These are phyloP conservation scores for Gracilaria domingensis DNA, from an alignment of 23 red algal species.

Conservation along the genomic window DNA sequence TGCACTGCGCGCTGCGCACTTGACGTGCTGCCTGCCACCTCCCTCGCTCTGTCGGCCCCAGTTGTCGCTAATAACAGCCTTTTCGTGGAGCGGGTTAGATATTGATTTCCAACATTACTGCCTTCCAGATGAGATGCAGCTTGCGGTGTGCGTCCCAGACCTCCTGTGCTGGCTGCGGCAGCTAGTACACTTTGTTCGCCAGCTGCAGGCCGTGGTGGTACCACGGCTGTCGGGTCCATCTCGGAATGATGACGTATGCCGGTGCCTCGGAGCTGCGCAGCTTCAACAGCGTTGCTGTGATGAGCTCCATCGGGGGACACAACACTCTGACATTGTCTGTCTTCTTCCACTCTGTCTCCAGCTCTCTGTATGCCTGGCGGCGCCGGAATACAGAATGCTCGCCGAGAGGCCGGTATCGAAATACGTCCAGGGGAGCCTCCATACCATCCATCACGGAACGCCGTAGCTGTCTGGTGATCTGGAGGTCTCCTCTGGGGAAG, in stretches of 20 bases:
- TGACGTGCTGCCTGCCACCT: not conserved
- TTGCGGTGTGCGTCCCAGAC: not conserved
- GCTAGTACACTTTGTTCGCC: not conserved
- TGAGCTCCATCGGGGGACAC: slow-evolving; percentile 33
- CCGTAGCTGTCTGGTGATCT: not conserved
- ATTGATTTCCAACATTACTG: not conserved
- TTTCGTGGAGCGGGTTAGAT: not conserved
- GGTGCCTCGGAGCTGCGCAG: slow-evolving; percentile 3
- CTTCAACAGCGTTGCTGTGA: slow-evolving; percentile 34
- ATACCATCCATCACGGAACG: slow-evolving; percentile 11
- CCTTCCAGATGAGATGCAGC: not conserved
- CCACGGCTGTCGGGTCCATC: slow-evolving; percentile 25
- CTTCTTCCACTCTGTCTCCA: not conserved
- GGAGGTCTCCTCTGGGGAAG: not conserved
- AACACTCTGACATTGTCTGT: not conserved
- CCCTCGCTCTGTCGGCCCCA: not conserved
- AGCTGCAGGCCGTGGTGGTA: not conserved
- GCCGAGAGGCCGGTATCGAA: not conserved
- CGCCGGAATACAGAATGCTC: slow-evolving; percentile 1
- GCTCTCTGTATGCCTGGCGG: not conserved
- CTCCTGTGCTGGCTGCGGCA: not conserved
- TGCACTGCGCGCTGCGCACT: not conserved
- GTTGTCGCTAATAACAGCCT: not conserved
- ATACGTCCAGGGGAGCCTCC: not conserved
- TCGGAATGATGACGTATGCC: slow-evolving; percentile 39